Evolutionary conservation across 163 green algal species (phyloP), one percentile per base, ranked within the genome.

Genomic region (Scenedesmus sp.): DNA sequence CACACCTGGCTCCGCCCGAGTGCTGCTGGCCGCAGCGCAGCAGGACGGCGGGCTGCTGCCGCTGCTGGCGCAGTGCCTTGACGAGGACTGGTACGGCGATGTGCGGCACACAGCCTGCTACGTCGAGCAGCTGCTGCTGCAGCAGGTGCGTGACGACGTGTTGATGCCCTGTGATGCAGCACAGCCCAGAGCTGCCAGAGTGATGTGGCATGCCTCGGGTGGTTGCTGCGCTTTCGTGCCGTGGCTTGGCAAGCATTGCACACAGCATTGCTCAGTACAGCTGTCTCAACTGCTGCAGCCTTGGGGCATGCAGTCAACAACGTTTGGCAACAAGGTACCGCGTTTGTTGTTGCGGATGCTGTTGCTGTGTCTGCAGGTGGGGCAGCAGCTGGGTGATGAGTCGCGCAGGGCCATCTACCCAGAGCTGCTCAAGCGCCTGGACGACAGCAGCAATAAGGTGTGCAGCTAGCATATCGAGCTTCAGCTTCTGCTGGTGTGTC

Each of bases 371-470:
- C 68, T 87, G 56, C 61, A 90, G 85, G 85, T 90, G 42, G 85
- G 85, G 13, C 37, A 24, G 51, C 1, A 46, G 49, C 81, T 98
- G 42, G 91, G 72, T 24, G 88, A 96, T 37, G 94, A 97, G 61
- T 76, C 94, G 61, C 87, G 95, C 40, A 87, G 94, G 12, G 49
- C 91, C 30, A 46, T 98, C 2, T 98, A 98, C 82, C 94, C 94
- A 6, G 96, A 98, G 92, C 94, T 99, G 33, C 84, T 96, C 20
- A 97, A 97, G 90, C 93, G 97, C 16, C 92, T 99, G 89, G 97
- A 99, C 83, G 97, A 99, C 92, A 96, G 94, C 73, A 97, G 82
- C 92, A 97, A 98, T 91, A 59, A 85, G 42, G 95, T 98, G 3
- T 76, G 95, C 40, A 40, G 37, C 6, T 43, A 37, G 33, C 35